A percentile compares a stretch with the other conserved stretches of the same genome.
Evolutionary conservation across 2,329 filamentous ascomycete genomes (phyloP).

Genomic region (Aspergillus uvarum): DNA sequence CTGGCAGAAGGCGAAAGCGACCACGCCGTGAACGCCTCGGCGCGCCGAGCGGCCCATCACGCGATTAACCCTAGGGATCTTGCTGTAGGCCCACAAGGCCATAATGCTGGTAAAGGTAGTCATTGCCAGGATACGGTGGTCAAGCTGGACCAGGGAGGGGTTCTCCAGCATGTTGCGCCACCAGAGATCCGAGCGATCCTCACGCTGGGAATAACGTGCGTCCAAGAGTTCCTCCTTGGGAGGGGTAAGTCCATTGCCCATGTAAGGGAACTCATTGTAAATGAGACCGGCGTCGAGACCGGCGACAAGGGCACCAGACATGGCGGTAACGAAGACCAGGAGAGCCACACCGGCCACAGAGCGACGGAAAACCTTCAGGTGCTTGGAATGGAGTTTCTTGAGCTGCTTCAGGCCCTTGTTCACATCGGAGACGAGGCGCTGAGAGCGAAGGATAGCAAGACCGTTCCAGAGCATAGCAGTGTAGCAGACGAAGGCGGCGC

Average conservation of each 20-base stretch:
- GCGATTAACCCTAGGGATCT: conserved; percentile 49
- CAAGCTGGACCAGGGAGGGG: conserved; percentile 89
- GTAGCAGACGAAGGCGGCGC: conserved; percentile 89
- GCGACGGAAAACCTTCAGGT: conserved; percentile 70
- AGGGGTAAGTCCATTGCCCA: conserved; percentile 81
- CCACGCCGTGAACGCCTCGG: conserved; percentile 72
- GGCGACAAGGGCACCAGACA: conserved; percentile 91
- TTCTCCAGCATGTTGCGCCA: conserved; percentile 99
- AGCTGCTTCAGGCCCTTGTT: conserved; percentile 61
- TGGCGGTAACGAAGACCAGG: conserved; percentile 83
- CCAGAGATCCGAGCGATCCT: conserved; percentile 79
- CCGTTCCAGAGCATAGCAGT: conserved; percentile 91
- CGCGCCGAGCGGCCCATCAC: conserved; percentile 63
- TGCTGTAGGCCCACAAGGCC: conserved; percentile 76
- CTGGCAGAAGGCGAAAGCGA: conserved; percentile 80
- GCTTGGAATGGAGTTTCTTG: conserved; percentile 62
- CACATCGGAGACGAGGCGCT: conserved; percentile 68
- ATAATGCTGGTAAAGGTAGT: conserved; percentile 83
- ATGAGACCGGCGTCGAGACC: conserved; percentile 95
- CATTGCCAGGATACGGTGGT: conserved; percentile 88
- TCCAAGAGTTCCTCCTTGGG: conserved; percentile 82
- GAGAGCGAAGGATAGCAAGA: conserved; percentile 76
- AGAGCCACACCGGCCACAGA: conserved; percentile 68
- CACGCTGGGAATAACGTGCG: conserved; percentile 75
- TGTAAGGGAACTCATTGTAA: conserved; percentile 97